phyloP scores from a whole-genome alignment of 306 rosid species.

The Gynostemma pentaphyllum region DNA sequence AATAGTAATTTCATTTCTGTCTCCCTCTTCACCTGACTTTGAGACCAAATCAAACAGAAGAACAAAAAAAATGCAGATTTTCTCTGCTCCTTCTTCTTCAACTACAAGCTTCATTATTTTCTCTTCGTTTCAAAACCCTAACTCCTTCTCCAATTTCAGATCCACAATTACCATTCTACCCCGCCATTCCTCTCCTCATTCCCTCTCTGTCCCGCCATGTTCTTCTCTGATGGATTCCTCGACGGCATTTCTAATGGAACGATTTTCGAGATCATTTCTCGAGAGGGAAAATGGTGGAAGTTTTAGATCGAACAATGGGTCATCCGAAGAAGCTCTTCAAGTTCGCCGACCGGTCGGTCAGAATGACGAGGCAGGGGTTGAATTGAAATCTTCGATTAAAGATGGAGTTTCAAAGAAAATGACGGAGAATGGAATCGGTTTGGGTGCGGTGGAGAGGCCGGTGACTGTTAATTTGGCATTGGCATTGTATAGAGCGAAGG shows the following conservation, averaged over 20 bases:
- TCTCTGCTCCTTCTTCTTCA: constrained; percentile 35
- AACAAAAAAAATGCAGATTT: constrained; percentile 29
- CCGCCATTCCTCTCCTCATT: constrained; percentile 25
- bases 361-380: constrained; percentile 9
- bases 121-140: constrained; percentile 43
- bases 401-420: constrained; percentile 71
- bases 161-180: constrained; percentile 32
- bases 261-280: neutral
- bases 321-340: constrained; percentile 23
- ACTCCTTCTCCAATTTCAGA: constrained; percentile 26
- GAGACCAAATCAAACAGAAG: constrained; percentile 13
- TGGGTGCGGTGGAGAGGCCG: constrained; percentile 38
- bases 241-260: constrained; percentile 26
- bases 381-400: constrained; percentile 17
- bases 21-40: constrained; percentile 5
- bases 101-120: constrained; percentile 38
- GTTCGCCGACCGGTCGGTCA: constrained; percentile 68
- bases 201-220: constrained; percentile 23
- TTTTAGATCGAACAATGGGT: constrained; percentile 4
- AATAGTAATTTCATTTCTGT: neutral
- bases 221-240: constrained; percentile 40
- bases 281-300: neutral
- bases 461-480: constrained; percentile 75
- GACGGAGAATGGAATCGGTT: constrained; percentile 30
- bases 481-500: constrained; percentile 64